Base-by-base conservation (phyloP, 805 yeast species). In the Yarrowia osloensis region DNA sequence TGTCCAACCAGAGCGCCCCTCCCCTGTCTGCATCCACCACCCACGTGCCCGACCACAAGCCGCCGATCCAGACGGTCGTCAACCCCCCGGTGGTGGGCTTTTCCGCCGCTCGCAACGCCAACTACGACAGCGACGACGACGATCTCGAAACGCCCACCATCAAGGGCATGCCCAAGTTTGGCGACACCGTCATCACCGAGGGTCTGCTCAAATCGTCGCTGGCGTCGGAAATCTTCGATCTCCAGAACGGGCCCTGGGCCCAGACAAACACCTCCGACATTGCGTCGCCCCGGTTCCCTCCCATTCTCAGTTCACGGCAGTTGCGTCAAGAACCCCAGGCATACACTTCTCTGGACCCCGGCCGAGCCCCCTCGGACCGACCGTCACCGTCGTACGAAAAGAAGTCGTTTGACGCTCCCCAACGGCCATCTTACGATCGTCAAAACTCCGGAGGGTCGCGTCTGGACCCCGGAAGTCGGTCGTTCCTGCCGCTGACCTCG, bases 171-270 rank as follows among this genome's bases (percentile, higher is more conserved):
- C 29, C 62, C 39, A 28, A 35, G 17, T 40, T 39, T 15, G 66
- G 46, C 13, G 67, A 49, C 13, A 54, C 47, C 7, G 67, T 50
- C 49, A 55, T 66, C 26, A 66, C 52, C 6, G 68, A 66, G 35
- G 67, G 50, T 0, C 46, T 57, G 29, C 47, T 59, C 15, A 44
- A 59, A 39, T 39, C 35, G 33, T 61, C 66, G 11, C 44, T 61
- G 19, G 66, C 66, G 24, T 61, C 66, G 2, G 66, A 61, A 21
- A 61, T 61, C 24, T 61, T 61, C 12, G 66, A 61, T 11, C 66
- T 61, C 8, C 66, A 61, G 12, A 61, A 61, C 66, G 52, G 66
- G 2, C 54, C 66, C 40, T 61, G 54, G 66, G 54, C 54, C 19
- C 39, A 61, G 12, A n/a, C 15, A 22, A 7, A n/a, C n/a, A n/a